Evolutionary conservation across 192 early-diverging fungal species (phyloP).

Genomic region (Cladochytrium replicatum): DNA sequence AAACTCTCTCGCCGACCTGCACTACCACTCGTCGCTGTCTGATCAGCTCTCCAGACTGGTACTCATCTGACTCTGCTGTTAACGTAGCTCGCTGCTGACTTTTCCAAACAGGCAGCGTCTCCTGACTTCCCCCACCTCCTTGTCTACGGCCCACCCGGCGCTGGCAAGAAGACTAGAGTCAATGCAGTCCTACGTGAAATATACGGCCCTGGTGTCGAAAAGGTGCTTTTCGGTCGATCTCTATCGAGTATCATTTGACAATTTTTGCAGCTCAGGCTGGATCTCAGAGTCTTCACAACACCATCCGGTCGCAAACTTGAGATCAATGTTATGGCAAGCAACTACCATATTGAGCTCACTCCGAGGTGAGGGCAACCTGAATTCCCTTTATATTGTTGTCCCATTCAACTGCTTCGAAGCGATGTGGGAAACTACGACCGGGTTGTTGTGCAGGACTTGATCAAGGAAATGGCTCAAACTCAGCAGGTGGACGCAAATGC

Average conservation of each 20-base stretch:
- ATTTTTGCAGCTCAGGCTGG: slow-evolving; percentile 69
- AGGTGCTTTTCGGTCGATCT: slow-evolving; percentile 38
- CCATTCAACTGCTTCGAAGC: slow-evolving; percentile 29
- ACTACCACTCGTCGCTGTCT: slow-evolving; percentile 70
- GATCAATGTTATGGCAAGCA: slow-evolving; percentile 80
- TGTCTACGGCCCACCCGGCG: slow-evolving; percentile 91
- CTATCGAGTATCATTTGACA: slow-evolving; percentile 6
- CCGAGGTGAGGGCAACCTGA: slow-evolving; percentile 53
- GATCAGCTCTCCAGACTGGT: slow-evolving; percentile 67
- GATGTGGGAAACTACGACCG: slow-evolving; percentile 95
- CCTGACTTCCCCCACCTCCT: slow-evolving; percentile 92
- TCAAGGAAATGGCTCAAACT: slow-evolving; percentile 96
- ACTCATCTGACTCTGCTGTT: slow-evolving; percentile 1
- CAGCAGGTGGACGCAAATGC: slow-evolving; percentile 77
- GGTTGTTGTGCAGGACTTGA: slow-evolving; percentile 83
- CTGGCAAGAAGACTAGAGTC: slow-evolving; percentile 94
- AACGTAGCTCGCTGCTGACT: not conserved
- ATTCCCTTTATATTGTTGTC: not conserved
- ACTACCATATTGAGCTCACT: slow-evolving; percentile 94
- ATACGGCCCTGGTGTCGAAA: slow-evolving; percentile 84
- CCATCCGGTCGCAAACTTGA: slow-evolving; percentile 78
- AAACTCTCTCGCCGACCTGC: slow-evolving; percentile 65
- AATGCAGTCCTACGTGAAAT: slow-evolving; percentile 75
- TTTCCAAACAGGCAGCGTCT: slow-evolving; percentile 25
- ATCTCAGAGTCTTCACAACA: slow-evolving; percentile 73